Base-by-base conservation (phyloP, 805 yeast genomes). In the Cephaloascus fragrans region DNA sequence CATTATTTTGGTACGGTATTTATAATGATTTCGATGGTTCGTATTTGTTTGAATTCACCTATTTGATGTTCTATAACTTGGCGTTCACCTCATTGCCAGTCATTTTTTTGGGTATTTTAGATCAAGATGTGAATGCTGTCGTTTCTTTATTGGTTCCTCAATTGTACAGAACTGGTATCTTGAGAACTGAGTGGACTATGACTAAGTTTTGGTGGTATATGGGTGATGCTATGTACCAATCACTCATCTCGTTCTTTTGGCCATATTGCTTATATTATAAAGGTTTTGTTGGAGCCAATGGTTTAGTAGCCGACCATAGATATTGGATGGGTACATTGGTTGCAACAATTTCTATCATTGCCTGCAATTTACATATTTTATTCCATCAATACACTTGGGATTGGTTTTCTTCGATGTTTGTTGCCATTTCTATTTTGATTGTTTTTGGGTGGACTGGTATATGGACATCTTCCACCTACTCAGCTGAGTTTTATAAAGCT, bases 61-160 rank as follows among this genome's bases (percentile, higher is more conserved):
- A 73, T 53, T 69, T 84, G 59, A 80, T 82, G 75, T 74, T 83
- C 53, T 83, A 78, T 68, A 83, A 83, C 55, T 69, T 84, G 64
- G 86, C 87, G 3, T 83, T 83, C 51, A 83, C 93, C 1, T 83
- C 93, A 6, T 58, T 83, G 41, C 90, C 94, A 3, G 83, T 83
- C 35, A 81, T 83, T 37, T 69, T 80, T 45, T 59, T 83, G 56
- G 93, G 83, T 15, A 69, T 80, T 23, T 60, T 82, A 34, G 94
- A 83, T 55, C 90, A 83, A 54, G 93, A 83, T 57, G 83, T 83
- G 19, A 64, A 75, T 18, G 86, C 77, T 48, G 64, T 68, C 38
- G 77, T 80, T 12, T 74, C 85, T 3, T 57, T 83, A 44, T 62
- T 76, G 34, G 82, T 77, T 17, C 94, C 94, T 1, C 81, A 81